These are phyloP conservation scores for Pythium rhizo-oryzae DNA, from an alignment of 352 stramenopile genomes.

Conservation along the genomic window DNA sequence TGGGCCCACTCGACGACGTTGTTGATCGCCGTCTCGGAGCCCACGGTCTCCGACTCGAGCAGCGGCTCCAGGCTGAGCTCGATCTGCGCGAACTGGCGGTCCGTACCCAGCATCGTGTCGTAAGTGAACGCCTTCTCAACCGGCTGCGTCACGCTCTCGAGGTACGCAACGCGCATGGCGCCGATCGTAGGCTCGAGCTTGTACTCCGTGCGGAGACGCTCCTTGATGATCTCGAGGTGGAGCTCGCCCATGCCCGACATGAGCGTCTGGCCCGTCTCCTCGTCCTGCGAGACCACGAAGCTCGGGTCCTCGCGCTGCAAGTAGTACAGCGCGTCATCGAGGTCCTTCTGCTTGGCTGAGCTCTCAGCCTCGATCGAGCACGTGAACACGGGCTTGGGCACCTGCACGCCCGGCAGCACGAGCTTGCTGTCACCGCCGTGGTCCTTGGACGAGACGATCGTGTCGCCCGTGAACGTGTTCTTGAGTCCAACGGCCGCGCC, in stretches of 20 bases:
- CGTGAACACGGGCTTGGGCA: slow-evolving; percentile 90
- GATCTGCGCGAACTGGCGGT: slow-evolving; percentile 76
- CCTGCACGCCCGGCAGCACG: slow-evolving; percentile 62
- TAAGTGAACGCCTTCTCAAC: slow-evolving; percentile 48
- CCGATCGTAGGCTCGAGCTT: slow-evolving; percentile 85
- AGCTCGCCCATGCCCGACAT: slow-evolving; percentile 96
- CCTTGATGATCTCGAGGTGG: slow-evolving; percentile 93
- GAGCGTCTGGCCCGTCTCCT: slow-evolving; percentile 98
- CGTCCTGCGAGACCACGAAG: slow-evolving; percentile 94
- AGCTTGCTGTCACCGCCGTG: slow-evolving; percentile 32
- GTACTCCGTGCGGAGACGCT: slow-evolving; percentile 91
- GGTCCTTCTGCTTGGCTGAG: slow-evolving; percentile 79
- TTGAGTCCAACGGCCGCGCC: slow-evolving; percentile 93
- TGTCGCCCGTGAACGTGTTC: slow-evolving; percentile 93
- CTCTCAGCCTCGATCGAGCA: slow-evolving; percentile 91
- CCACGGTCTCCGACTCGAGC: slow-evolving; percentile 30
- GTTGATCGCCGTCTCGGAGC: slow-evolving; percentile 37
- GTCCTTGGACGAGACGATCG: slow-evolving; percentile 85
- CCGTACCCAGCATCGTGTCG: slow-evolving; percentile 68
- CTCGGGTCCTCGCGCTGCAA: slow-evolving; percentile 95
- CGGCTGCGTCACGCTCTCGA: slow-evolving; percentile 77
- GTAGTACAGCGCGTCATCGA: slow-evolving; percentile 82
- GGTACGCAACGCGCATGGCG: slow-evolving; percentile 90
- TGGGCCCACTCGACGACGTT: slow-evolving; percentile 69
- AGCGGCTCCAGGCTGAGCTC: slow-evolving; percentile 52